Conservation (phyloP, 108 stramenopile genomes). For the Fragilariopsis cylindrus region DNA sequence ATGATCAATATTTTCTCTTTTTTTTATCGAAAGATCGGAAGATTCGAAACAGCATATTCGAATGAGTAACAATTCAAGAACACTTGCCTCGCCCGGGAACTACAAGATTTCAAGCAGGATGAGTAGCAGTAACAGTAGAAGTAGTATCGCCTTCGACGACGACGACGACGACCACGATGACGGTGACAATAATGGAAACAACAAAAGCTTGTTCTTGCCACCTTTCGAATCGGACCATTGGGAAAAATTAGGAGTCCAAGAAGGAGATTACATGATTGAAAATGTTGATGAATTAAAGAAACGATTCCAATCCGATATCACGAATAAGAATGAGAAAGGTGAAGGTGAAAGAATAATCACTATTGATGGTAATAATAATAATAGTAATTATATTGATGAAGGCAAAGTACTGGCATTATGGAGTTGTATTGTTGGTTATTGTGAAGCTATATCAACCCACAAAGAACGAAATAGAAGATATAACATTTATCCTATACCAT, state of each 20-base stretch:
- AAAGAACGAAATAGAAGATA: conserved; percentile 40
- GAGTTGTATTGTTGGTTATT: conserved; percentile 63
- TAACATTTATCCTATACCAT: conserved; percentile 49
- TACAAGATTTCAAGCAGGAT: too few relatives aligned
- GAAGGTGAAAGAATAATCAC: not conserved
- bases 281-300: conserved; percentile 36
- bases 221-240: conserved; percentile 44
- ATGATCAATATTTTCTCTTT: too few relatives aligned
- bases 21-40: too few relatives aligned
- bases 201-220: not conserved
- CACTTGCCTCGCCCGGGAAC: too few relatives aligned
- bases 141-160: conserved; percentile 1
- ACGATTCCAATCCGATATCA: conserved; percentile 35
- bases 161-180: not conserved
- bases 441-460: conserved; percentile 62
- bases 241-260: conserved; percentile 18
- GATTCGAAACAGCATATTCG: too few relatives aligned
- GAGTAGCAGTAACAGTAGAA: too few relatives aligned
- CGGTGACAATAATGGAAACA: not conserved
- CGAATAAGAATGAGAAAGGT: not conserved
- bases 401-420: conserved; percentile 44
- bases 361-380: not conserved
- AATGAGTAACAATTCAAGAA: too few relatives aligned
- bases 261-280: conserved; percentile 22
- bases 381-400: not conserved